Evolutionary conservation across 495 filamentous ascomycete genomes (phyloP).

Genomic region (Sordaria brevicollis): DNA sequence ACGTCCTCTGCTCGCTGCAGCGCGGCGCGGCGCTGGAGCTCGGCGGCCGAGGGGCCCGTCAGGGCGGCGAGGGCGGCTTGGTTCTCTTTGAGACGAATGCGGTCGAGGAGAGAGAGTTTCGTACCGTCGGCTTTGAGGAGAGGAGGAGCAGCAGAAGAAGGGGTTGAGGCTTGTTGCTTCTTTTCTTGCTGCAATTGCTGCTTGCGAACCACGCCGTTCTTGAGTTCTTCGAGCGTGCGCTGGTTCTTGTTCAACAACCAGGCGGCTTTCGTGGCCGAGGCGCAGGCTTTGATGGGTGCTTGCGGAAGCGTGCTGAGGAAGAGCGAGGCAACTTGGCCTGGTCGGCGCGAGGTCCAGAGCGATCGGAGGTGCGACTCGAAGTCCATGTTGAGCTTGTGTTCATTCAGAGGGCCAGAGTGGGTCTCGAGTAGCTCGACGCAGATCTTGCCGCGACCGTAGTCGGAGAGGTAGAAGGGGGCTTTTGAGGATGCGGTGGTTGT

Average conservation of each 20-base stretch:
- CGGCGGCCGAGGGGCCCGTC: constrained; percentile 30
- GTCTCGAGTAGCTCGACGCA: constrained; percentile 30
- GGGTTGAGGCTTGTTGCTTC: not conserved
- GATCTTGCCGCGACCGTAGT: constrained; percentile 46
- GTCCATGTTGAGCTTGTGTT: constrained; percentile 41
- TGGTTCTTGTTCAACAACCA: constrained; percentile 45
- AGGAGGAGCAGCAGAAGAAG: constrained; percentile 2
- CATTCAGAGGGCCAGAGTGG: constrained; percentile 36
- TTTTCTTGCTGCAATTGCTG: constrained; percentile 22
- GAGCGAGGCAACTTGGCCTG: constrained; percentile 8
- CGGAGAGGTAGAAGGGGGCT: constrained; percentile 40
- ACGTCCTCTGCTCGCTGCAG: constrained; percentile 53
- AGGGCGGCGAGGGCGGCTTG: constrained; percentile 30
- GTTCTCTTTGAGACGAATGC: constrained; percentile 50
- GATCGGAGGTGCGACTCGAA: constrained; percentile 41
- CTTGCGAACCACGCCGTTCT: constrained; percentile 37
- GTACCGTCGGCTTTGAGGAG: constrained; percentile 21
- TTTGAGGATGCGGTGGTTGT: not conserved
- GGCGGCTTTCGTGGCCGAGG: constrained; percentile 33
- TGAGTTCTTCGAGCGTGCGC: constrained; percentile 50
- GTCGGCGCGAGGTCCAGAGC: constrained; percentile 32
- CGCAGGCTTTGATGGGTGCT: constrained; percentile 38
- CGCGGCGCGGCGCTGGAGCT: constrained; percentile 45
- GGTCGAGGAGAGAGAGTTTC: constrained; percentile 46
- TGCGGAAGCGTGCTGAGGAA: constrained; percentile 48